Evolutionary conservation across 2,329 filamentous ascomycete genomes (phyloP).

Genomic region (Cercospora sp.): DNA sequence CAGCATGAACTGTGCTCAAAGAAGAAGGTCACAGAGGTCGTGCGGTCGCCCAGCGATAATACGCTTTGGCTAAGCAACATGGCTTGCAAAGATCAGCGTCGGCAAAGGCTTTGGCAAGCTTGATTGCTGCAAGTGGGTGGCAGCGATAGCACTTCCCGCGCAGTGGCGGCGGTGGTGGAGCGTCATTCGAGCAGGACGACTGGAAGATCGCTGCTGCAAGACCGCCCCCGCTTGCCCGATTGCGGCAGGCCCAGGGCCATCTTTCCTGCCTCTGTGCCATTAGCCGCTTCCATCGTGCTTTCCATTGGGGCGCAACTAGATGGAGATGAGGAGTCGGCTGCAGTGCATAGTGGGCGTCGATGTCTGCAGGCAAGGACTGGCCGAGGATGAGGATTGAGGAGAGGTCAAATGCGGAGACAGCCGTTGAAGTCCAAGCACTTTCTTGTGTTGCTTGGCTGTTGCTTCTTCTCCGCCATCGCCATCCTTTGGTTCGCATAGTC

Average conservation of each 20-base stretch:
- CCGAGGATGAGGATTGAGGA: neutral
- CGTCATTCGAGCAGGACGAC: neutral
- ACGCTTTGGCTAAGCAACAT: constrained; percentile 23
- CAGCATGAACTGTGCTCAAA: constrained; percentile 12
- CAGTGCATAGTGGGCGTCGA: neutral
- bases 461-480: neutral
- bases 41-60: constrained; percentile 11
- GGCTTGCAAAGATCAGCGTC: constrained; percentile 22
- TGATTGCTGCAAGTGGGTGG: neutral
- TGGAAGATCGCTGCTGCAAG: constrained; percentile 6
- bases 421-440: neutral
- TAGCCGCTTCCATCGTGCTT: neutral
- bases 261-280: constrained; percentile 2
- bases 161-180: neutral
- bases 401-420: neutral
- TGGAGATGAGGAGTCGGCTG: neutral
- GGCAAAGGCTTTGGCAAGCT: constrained; percentile 16
- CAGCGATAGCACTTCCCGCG: neutral
- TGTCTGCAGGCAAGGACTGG: neutral
- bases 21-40: constrained; percentile 22
- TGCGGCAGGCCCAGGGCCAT: constrained; percentile 6
- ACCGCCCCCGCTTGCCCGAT: neutral
- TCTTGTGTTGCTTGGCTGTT: neutral
- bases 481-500: neutral
- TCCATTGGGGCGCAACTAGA: neutral